Conservation (phyloP, 345 rosid species). For the Arabidopsis arenosa region DNA sequence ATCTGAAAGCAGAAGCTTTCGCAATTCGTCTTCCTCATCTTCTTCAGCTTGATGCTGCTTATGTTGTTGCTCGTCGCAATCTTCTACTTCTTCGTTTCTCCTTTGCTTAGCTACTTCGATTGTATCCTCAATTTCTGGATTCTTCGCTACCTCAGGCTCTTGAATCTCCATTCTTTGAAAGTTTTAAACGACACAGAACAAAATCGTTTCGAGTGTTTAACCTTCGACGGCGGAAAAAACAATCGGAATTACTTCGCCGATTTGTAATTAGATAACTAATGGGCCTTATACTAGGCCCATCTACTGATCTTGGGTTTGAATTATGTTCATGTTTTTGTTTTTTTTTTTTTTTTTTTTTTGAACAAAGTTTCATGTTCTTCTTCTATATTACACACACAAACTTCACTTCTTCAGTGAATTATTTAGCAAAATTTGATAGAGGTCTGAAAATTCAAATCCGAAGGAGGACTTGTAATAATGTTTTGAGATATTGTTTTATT, state of each 20-base stretch:
- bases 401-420: neutral
- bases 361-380: too few species aligned
- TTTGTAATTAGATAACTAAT: neutral
- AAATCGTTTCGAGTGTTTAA: slow-evolving; percentile 18
- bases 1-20: slow-evolving; percentile 64
- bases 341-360: too few species aligned
- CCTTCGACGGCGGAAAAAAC: slow-evolving; percentile 30
- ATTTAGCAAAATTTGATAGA: neutral
- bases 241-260: slow-evolving; percentile 10
- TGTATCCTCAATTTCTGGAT: slow-evolving; percentile 19
- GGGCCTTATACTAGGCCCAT: slow-evolving; percentile 31
- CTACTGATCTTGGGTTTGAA: neutral
- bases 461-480: neutral
- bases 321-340: neutral
- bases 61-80: slow-evolving; percentile 33
- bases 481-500: neutral
- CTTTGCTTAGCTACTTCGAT: slow-evolving; percentile 8
- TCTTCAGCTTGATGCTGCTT: slow-evolving; percentile 35
- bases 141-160: slow-evolving; percentile 7
- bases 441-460: neutral
- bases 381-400: too few species aligned
- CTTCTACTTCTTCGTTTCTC: slow-evolving; percentile 24
- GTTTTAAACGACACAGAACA: slow-evolving; percentile 4
- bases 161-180: slow-evolving; percentile 39
- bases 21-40: slow-evolving; percentile 51